Conservation (phyloP, 2,329 filamentous ascomycete species). For the Xylaria polymorpha region DNA sequence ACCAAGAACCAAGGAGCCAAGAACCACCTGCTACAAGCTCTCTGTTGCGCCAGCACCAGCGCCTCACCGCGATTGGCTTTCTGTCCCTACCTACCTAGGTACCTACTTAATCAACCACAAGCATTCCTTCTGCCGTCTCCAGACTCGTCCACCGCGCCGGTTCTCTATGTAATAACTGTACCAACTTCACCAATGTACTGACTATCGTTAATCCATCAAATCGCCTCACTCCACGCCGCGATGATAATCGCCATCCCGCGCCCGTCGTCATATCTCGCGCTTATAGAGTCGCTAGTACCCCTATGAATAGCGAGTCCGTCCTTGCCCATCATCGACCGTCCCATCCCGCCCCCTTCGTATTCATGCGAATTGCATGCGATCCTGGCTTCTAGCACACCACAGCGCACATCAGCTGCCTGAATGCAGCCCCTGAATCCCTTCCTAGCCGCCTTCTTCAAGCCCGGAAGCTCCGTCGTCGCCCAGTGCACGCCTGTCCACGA, state of each 20-base stretch:
- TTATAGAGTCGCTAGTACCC: background rate
- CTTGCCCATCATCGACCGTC: background rate
- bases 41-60: background rate
- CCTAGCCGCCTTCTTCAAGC: slow-evolving; percentile 95
- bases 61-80: background rate
- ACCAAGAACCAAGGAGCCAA: too few species aligned
- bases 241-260: slow-evolving; percentile 23
- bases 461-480: slow-evolving; percentile 79
- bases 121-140: background rate
- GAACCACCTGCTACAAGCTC: background rate
- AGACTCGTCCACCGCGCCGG: background rate
- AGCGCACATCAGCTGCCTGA: slow-evolving; percentile 61
- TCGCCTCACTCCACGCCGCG: background rate
- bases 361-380: slow-evolving; percentile 11
- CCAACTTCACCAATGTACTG: background rate
- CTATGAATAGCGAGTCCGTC: slow-evolving; percentile 21
- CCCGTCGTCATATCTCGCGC: slow-evolving; percentile 11
- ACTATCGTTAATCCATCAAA: background rate
- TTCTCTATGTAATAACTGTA: slow-evolving; percentile 4
- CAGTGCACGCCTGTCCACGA: slow-evolving; percentile 94
- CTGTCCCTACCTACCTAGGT: too few species aligned
- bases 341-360: background rate
- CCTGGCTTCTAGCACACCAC: background rate
- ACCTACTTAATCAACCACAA: slow-evolving; percentile 3
- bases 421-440: slow-evolving; percentile 99